Evolutionary conservation across 495 filamentous ascomycete species (phyloP), one percentile per base, ranked within the genome.

Genomic region (Cercophora newfieldiana): DNA sequence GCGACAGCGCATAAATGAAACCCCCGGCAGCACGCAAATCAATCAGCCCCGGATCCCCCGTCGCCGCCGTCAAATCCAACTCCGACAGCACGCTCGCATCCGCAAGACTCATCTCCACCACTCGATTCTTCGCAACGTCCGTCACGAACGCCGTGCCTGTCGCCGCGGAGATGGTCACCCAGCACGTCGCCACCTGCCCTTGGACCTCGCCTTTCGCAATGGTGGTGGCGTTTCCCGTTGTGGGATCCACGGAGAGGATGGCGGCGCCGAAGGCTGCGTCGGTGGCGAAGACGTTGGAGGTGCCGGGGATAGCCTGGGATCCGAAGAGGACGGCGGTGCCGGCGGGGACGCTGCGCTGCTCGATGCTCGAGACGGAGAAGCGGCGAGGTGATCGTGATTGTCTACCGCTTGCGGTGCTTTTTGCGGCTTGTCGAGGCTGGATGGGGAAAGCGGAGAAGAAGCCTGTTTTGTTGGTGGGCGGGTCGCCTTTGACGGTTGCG

Each of bases 321-420:
- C 86, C 87, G 66, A 88, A 88, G 3, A 88, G 76, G 3, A 88
- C 81, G 0, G 79, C 79, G 0, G 84, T 87, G 21, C 84, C 84
- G 0, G 55, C 22, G 4, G 82, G 82, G 1, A 75, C 76, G 21
- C 70, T 74, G 21, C 74, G 75, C 12, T 60, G 58, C 14, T 74
- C 77, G 1, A 61, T 48, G 8, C 59, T 28, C 7, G 62, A 65
- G 21, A 77, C 64, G 3, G 61, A 59, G 50, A 66, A 1, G 22
- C 22, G 49, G 18, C n/a, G 37, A 8, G 12, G 2, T 44, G 12
- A 5, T 33, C 30, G 12, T 33, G 30, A 33, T 33, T 33, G 12
- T 33, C 5, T 4, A 12, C 4, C 30, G 5, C 12, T 33, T 33
- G 30, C 30, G 18, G 58, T 68, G 69, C 8, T 25, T 16, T 24